Conservation (phyloP, 768 basidiomycete genomes). For the Mycena kentingensis region DNA sequence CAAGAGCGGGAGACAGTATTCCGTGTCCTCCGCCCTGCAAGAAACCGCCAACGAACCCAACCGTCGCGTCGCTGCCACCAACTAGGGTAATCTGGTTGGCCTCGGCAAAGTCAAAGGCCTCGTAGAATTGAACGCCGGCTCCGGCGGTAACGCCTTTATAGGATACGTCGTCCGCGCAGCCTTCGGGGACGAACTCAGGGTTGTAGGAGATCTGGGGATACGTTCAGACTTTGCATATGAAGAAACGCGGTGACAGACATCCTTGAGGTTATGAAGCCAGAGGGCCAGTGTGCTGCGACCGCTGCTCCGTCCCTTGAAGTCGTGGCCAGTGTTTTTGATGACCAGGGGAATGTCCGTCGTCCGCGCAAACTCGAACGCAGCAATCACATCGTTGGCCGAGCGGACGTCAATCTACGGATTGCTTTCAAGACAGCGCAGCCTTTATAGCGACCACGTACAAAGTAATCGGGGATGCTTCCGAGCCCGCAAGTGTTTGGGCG, state of each 20-base stretch:
- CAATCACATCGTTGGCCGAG: slow-evolving; percentile 39
- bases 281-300: slow-evolving; percentile 44
- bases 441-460: slow-evolving; percentile 31
- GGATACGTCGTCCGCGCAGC: slow-evolving; percentile 29
- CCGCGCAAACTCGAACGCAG: slow-evolving; percentile 47
- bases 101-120: slow-evolving; percentile 48
- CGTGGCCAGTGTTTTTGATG: slow-evolving; percentile 57
- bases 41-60: slow-evolving; percentile 42
- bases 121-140: slow-evolving; percentile 49
- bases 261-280: slow-evolving; percentile 49
- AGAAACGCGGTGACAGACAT: slow-evolving; percentile 26
- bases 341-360: slow-evolving; percentile 42
- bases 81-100: slow-evolving; percentile 46
- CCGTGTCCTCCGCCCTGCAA: slow-evolving; percentile 47
- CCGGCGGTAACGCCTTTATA: slow-evolving; percentile 39
- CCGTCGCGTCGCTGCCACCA: slow-evolving; percentile 44
- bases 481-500: slow-evolving; percentile 34
- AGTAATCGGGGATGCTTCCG: slow-evolving; percentile 43
- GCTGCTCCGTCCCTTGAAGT: slow-evolving; percentile 51
- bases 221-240: background rate
- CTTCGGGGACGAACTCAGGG: slow-evolving; percentile 37
- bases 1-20: slow-evolving; percentile 45
- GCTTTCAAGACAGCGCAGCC: slow-evolving; percentile 2
- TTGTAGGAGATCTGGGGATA: slow-evolving; percentile 36
- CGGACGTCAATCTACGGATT: slow-evolving; percentile 44